A percentile compares a stretch with the other conserved stretches of the same genome.
Conservation (phyloP, 495 filamentous ascomycete genomes). For the Penicillium bovifimosum region DNA sequence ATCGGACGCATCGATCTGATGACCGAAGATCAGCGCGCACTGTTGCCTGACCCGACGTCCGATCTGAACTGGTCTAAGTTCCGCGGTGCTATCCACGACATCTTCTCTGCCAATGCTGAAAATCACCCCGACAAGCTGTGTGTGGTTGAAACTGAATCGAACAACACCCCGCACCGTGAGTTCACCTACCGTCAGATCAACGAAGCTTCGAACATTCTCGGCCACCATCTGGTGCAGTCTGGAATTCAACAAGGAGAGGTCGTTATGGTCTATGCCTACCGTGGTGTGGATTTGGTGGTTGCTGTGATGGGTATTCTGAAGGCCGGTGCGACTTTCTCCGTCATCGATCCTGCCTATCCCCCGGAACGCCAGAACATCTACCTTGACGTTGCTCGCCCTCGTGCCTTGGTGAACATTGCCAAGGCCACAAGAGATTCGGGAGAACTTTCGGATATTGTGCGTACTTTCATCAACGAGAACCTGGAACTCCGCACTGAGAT, state of each 20-base stretch:
- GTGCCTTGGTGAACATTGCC: constrained; percentile 73
- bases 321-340: constrained; percentile 46
- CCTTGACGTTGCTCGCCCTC: constrained; percentile 79
- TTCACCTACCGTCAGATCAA: constrained; percentile 90
- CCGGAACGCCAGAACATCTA: constrained; percentile 85
- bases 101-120: constrained; percentile 65
- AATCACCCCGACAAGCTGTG: constrained; percentile 73
- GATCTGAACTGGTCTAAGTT: constrained; percentile 82
- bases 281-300: constrained; percentile 50
- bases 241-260: constrained; percentile 80
- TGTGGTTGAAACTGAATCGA: constrained; percentile 74
- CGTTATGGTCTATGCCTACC: constrained; percentile 87
- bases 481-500: constrained; percentile 70
- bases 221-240: constrained; percentile 66
- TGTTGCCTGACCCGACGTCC: constrained; percentile 67
- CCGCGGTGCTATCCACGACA: constrained; percentile 73
- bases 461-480: constrained; percentile 67
- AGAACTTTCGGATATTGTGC: constrained; percentile 60
- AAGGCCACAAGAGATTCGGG: constrained; percentile 74
- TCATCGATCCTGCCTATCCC: constrained; percentile 87
- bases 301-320: constrained; percentile 54
- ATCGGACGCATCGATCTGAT: constrained; percentile 46
- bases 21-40: constrained; percentile 37
- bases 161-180: constrained; percentile 49
- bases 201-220: constrained; percentile 74